Evolutionary conservation across 148 eudicot genomes (phyloP), one percentile per base, ranked within the genome.

Genomic region (Fagopyrum tataricum): DNA sequence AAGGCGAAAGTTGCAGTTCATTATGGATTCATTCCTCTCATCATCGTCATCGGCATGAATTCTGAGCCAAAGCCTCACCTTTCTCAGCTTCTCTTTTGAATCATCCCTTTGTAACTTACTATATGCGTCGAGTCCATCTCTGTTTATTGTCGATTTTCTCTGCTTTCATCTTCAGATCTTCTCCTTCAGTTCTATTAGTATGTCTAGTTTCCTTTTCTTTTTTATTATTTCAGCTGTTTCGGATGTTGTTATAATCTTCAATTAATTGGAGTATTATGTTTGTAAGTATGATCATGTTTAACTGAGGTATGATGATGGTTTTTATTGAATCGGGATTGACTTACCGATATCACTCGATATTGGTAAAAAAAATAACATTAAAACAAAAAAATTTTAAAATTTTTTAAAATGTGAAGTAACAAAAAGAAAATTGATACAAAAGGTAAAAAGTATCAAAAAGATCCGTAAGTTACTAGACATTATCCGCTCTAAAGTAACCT

Each of bases 1-100:
- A 69, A 21, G 31, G 72, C 72, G 48, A 69, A 69, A 44, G 72
- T 69, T 4, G 72, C 51, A 1, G 52, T 69, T 69, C 72, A 69
- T 26, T 69, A 43, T 51, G 72, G 72, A 43, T 44, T 69, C 52
- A 69, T 69, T 37, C 72, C 72, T 69, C 72, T 69, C 51, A 69
- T 69, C 72, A 69, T 69, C 52, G 6, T 69, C 48, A 4, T 69
- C 51, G 72, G 72, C 49, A 69, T 69, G 72, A 69, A 69, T 46
- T 69, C 72, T 14, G 72, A 69, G 72, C 72, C 72, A 1, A 69
- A 69, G 72, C 72, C 72, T 69, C 51, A 69, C 0, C 72, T 69
- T 18, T 69, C 9, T 43, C 72, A 69, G 52, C 72, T 69, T 44
- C 14, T 69, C 72, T n/a, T 69, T 37, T 69, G 72, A 69, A 31